Evolutionary conservation across 2,329 filamentous ascomycete genomes (phyloP).

Genomic region (Chaetothyriales sp.): DNA sequence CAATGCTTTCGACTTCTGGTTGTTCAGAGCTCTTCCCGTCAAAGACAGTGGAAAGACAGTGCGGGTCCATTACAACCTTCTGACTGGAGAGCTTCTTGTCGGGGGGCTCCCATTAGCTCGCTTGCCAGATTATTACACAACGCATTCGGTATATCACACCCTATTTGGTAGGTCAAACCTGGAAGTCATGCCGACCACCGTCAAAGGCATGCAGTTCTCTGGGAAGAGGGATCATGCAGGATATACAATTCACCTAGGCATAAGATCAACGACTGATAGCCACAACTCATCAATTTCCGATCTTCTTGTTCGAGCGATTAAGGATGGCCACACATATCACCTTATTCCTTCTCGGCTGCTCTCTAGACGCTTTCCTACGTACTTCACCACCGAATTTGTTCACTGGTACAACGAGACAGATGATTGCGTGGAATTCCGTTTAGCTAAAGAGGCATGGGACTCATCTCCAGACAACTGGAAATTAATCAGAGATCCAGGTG

Average conservation of each 20-base stretch:
- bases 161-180: conserved; percentile 32
- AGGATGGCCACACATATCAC: conserved; percentile 12
- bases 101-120: conserved; percentile 35
- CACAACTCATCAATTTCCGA: not conserved
- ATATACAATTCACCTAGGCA: conserved; percentile 16
- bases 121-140: conserved; percentile 33
- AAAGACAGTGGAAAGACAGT: conserved; percentile 4
- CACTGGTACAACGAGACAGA: conserved; percentile 33
- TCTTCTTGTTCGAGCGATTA: not conserved
- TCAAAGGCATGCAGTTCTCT: conserved; percentile 5
- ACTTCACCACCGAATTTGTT: conserved; percentile 26
- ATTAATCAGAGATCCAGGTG: not conserved
- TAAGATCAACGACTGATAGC: not conserved
- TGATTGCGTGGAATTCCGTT: conserved; percentile 21
- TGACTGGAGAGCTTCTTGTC: conserved; percentile 39
- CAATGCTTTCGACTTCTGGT: conserved; percentile 21
- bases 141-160: conserved; percentile 25
- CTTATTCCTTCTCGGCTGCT: conserved; percentile 23
- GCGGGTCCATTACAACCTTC: conserved; percentile 33
- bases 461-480: conserved; percentile 18
- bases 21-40: conserved; percentile 15
- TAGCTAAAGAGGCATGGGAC: conserved; percentile 19
- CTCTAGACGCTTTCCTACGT: conserved; percentile 17
- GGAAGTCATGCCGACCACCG: conserved; percentile 30
- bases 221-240: conserved; percentile 5